Evolutionary conservation across 768 basidiomycete species (phyloP).

Genomic region (Lentinula aciculospora): DNA sequence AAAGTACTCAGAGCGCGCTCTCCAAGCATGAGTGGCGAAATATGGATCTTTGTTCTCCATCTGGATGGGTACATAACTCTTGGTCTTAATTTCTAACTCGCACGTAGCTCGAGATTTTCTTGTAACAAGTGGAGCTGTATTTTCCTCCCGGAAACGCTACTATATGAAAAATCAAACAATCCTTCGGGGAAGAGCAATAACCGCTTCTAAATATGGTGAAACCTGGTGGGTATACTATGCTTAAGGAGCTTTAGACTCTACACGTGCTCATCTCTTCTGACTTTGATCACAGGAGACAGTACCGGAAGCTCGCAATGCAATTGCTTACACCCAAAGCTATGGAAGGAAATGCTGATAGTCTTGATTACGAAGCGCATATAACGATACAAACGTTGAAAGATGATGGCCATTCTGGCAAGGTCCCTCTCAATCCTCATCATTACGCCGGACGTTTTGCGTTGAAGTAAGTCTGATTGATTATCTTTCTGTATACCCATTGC

Average conservation of each 20-base stretch:
- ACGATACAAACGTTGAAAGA: constrained; percentile 14
- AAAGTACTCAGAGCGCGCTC: constrained; percentile 34
- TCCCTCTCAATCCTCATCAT: constrained; percentile 16
- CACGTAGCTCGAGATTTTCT: constrained; percentile 37
- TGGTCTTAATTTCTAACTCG: constrained; percentile 39
- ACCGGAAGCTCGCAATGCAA: constrained; percentile 18
- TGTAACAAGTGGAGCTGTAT: constrained; percentile 37
- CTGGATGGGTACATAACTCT: constrained; percentile 43
- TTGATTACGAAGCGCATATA: constrained; percentile 15
- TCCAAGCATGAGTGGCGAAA: constrained; percentile 35
- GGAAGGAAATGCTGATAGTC: constrained; percentile 8
- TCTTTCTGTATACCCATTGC: background rate
- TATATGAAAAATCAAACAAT: constrained; percentile 41
- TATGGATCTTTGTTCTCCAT: constrained; percentile 40
- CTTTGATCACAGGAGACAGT: constrained; percentile 14
- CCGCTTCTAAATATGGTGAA: constrained; percentile 37
- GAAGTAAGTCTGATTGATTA: constrained; percentile 12
- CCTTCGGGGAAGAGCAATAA: constrained; percentile 37
- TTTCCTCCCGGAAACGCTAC: constrained; percentile 39
- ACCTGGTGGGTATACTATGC: background rate
- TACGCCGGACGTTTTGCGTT: constrained; percentile 15
- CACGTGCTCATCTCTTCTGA: background rate
- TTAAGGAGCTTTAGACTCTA: background rate
- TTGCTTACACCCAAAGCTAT: constrained; percentile 17
- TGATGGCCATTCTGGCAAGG: constrained; percentile 9